phyloP scores from a whole-genome alignment of 1,139 yeast species.

The Taphrina pruni region DNA sequence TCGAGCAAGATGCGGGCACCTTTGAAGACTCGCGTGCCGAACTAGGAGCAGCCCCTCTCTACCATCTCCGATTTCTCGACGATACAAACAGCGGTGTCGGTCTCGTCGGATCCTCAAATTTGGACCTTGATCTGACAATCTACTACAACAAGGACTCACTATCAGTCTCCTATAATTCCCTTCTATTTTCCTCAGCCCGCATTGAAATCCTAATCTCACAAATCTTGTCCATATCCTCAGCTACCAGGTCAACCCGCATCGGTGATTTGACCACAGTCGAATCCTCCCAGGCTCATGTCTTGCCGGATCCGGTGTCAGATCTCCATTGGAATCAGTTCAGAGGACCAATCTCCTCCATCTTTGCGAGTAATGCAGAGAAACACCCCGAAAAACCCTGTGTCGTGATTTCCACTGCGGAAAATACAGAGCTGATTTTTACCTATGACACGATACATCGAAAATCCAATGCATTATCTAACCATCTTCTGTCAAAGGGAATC shows the following conservation, averaged over 20 bases:
- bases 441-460: slow-evolving; percentile 88
- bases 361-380: slow-evolving; percentile 77
- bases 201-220: slow-evolving; percentile 70
- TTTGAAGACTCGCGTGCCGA: slow-evolving; percentile 7
- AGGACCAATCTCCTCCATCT: slow-evolving; percentile 96
- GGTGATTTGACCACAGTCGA: slow-evolving; percentile 75
- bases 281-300: slow-evolving; percentile 59
- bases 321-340: slow-evolving; percentile 89
- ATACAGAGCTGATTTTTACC: slow-evolving; percentile 60
- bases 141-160: slow-evolving; percentile 11
- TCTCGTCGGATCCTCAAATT: slow-evolving; percentile 55
- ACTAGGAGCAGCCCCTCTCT: slow-evolving; percentile 9
- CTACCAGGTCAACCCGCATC: slow-evolving; percentile 55
- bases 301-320: slow-evolving; percentile 88
- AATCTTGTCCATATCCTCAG: slow-evolving; percentile 54
- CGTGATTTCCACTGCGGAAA: slow-evolving; percentile 80
- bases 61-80: slow-evolving; percentile 15
- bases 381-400: slow-evolving; percentile 89
- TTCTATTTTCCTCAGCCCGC: slow-evolving; percentile 74
- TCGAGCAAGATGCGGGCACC: slow-evolving; percentile 19
- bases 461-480: slow-evolving; percentile 92
- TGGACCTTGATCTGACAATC: slow-evolving; percentile 58
- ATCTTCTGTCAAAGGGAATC: slow-evolving; percentile 79
- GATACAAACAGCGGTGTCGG: slow-evolving; percentile 47
- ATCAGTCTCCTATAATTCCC: slow-evolving; percentile 63